A percentile compares a stretch with the other conserved stretches of the same genome.
These are phyloP conservation scores for Pseudocercospora cruenta DNA, from an alignment of 2,329 filamentous ascomycete species.

Conservation along the genomic window DNA sequence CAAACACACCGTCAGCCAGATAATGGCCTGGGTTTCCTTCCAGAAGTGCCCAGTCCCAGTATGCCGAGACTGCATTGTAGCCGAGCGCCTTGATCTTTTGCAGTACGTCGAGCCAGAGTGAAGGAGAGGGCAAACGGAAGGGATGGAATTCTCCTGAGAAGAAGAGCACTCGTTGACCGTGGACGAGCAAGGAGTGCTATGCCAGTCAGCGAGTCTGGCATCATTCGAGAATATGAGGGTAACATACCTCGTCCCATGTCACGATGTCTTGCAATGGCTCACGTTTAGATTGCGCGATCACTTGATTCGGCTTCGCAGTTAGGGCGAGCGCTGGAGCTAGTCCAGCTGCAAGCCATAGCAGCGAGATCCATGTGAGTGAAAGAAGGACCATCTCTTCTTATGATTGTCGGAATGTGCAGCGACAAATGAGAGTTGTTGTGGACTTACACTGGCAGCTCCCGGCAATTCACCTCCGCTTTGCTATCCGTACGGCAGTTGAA, in stretches of 20 bases:
- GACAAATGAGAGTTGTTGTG: background rate
- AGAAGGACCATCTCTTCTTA: background rate
- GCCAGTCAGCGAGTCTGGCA: background rate
- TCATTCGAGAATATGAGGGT: background rate
- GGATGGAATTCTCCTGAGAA: slow-evolving; percentile 77
- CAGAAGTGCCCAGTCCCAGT: slow-evolving; percentile 75
- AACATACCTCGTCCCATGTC: slow-evolving; percentile 66
- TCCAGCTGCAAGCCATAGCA: background rate
- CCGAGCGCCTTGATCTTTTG: slow-evolving; percentile 82
- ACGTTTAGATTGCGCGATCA: slow-evolving; percentile 55
- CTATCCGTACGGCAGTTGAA: background rate
- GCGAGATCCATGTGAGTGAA: background rate
- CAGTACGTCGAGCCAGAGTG: slow-evolving; percentile 72
- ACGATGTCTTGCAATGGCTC: slow-evolving; percentile 61
- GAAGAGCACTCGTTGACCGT: slow-evolving; percentile 70
- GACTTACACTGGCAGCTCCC: background rate
- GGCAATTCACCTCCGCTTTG: background rate
- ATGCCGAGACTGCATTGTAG: slow-evolving; percentile 79
- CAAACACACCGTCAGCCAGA: slow-evolving; percentile 71
- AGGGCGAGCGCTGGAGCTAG: background rate
- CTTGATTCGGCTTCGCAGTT: slow-evolving; percentile 50
- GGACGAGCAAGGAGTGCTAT: slow-evolving; percentile 67
- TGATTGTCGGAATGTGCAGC: background rate
- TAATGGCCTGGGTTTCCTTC: slow-evolving; percentile 75
- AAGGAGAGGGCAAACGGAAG: slow-evolving; percentile 64